Evolutionary conservation across 768 basidiomycete species (phyloP), one percentile per base, ranked within the genome.

Genomic region (Collybia nuda): DNA sequence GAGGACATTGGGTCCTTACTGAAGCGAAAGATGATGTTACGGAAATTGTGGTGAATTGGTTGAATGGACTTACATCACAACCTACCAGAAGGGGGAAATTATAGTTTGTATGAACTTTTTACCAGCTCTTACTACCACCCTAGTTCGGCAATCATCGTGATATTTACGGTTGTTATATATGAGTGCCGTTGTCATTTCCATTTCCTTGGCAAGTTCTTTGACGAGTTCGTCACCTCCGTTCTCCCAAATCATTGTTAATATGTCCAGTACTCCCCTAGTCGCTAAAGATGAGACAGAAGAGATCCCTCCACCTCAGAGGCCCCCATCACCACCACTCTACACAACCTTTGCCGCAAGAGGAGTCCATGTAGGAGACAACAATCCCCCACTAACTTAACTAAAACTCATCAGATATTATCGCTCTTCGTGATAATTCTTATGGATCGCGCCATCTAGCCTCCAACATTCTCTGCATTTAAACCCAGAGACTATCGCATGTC

Each of bases 401-500:
- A 24, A 38, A 36, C 48, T 61, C 53, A 56, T 55, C 15, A 38
- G 26, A 48, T 48, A 35, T 41, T 22, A 37, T 46, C 45, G 41
- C 37, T 41, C 35, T 29, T 15, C 42, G 40, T 48, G 12, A 17
- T 15, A 23, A 17, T 22, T 42, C 4, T 22, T 5, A 35, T 21
- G 32, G 26, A 41, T 17, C 38, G 42, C 9, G 39, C 28, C 43
- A 18, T 60, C 55, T 72, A 90, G 88, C 79, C 84, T 45, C 88
- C 89, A 26, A 87, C 78, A 17, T 91, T 90, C 66, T 85, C 88
- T 51, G 85, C 88, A 2, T 88, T 89, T 64, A 85, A 86, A 60
- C 88, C 88, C 5, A 79, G 88, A 62, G 87, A 90, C 62, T 78
- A 85, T 50, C 80, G 84, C 19, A 79, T 88, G 49, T 70, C 82